These are phyloP conservation scores for Kodamaea plutei DNA, from an alignment of 1,139 yeast species.

Conservation along the genomic window DNA sequence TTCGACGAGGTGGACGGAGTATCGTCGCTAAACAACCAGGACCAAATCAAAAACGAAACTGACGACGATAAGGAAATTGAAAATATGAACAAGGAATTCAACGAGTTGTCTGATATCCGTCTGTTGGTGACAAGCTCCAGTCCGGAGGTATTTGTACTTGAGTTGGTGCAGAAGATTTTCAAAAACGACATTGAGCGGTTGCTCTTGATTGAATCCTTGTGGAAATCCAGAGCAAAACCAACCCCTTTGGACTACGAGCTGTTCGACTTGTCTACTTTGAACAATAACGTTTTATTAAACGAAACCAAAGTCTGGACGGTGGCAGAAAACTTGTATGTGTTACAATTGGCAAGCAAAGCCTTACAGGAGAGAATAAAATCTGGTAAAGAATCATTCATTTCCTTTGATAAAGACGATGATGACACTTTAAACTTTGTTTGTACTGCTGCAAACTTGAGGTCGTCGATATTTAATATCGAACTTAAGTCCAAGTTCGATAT, in stretches of 20 bases:
- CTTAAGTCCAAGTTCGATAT: constrained; percentile 77
- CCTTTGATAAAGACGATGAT: constrained; percentile 92
- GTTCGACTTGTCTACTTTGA: constrained; percentile 11
- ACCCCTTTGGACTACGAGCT: constrained; percentile 45
- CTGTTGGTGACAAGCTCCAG: constrained; percentile 32
- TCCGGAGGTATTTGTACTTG: constrained; percentile 23
- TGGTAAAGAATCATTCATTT: constrained; percentile 44
- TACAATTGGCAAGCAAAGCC: constrained; percentile 45
- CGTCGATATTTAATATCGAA: constrained; percentile 68
- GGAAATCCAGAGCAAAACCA: constrained; percentile 74
- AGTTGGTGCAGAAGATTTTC: constrained; percentile 55
- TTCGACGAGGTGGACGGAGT: constrained; percentile 55
- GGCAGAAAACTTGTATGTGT: constrained; percentile 60
- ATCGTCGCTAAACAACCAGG: constrained; percentile 23
- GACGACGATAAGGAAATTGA: constrained; percentile 64
- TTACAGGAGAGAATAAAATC: constrained; percentile 47
- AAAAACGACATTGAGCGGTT: constrained; percentile 71
- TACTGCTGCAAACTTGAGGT: constrained; percentile 82
- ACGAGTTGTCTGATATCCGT: constrained; percentile 68
- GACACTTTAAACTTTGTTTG: constrained; percentile 87
- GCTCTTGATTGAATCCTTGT: constrained; percentile 65
- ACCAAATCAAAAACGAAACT: constrained; percentile 46
- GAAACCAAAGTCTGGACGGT: constrained; percentile 67
- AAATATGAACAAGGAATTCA: constrained; percentile 66
- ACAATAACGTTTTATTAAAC: constrained; percentile 13